These are phyloP conservation scores for Sarocladium kiliense DNA, from an alignment of 2,329 filamentous ascomycete genomes.

Conservation along the genomic window DNA sequence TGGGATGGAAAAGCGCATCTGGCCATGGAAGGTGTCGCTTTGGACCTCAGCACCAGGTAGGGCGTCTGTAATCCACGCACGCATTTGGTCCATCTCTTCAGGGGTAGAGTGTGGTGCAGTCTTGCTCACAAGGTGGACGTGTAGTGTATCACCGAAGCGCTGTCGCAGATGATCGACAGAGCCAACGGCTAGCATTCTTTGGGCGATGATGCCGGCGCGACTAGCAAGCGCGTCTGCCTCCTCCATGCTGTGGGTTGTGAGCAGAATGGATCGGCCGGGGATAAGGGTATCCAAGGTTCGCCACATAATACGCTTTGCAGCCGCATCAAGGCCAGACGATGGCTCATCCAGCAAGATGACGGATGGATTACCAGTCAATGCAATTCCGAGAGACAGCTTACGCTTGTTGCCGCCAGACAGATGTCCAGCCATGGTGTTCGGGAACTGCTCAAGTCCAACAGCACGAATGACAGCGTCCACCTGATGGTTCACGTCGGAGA, in stretches of 20 bases:
- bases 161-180: constrained; percentile 62
- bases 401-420: constrained; percentile 74
- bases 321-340: constrained; percentile 67
- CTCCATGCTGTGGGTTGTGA: constrained; percentile 79
- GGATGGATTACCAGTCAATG: constrained; percentile 68
- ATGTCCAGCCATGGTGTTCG: constrained; percentile 57
- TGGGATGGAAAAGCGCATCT: constrained; percentile 21
- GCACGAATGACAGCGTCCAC: constrained; percentile 59
- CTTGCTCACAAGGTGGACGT: constrained; percentile 70
- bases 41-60: constrained; percentile 62
- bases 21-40: constrained; percentile 43
- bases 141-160: constrained; percentile 67
- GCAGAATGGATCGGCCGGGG: constrained; percentile 60
- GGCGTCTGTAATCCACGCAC: constrained; percentile 52
- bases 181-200: constrained; percentile 74
- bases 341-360: constrained; percentile 74
- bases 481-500: constrained; percentile 50
- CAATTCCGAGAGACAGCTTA: constrained; percentile 69
- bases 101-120: constrained; percentile 64
- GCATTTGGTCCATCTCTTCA: constrained; percentile 59
- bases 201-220: constrained; percentile 65
- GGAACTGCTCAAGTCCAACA: constrained; percentile 60
- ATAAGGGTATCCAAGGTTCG: constrained; percentile 60
- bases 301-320: constrained; percentile 73
- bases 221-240: constrained; percentile 70